Evolutionary conservation across 176 grass and related monocot genomes (phyloP).

Genomic region (Dactylis glomerata): DNA sequence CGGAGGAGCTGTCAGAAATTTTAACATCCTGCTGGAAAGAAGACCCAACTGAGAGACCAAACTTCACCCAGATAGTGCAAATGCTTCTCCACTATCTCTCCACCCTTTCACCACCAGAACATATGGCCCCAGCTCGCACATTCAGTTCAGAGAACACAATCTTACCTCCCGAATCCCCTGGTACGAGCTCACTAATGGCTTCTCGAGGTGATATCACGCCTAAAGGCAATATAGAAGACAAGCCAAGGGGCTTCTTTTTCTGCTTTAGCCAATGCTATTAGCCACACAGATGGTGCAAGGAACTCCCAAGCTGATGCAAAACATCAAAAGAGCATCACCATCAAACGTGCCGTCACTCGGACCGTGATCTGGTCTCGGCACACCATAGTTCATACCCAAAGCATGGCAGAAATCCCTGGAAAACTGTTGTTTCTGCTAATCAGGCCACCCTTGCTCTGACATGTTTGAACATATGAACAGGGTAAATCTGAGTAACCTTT

Average conservation of each 20-base stretch:
- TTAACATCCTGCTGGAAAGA: conserved; percentile 97
- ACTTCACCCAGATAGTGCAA: conserved; percentile 93
- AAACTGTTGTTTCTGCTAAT: conserved; percentile 30
- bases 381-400: conserved; percentile 31
- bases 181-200: conserved; percentile 86
- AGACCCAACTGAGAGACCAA: conserved; percentile 79
- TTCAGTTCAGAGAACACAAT: conserved; percentile 84
- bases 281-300: conserved; percentile 11
- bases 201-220: conserved; percentile 64
- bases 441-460: conserved; percentile 24
- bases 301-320: conserved; percentile 5
- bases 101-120: conserved; percentile 59
- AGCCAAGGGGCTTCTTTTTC: conserved; percentile 77
- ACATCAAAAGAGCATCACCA: conserved; percentile 9
- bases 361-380: background rate
- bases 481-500: conserved; percentile 38
- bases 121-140: conserved; percentile 44
- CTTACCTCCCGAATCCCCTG: conserved; percentile 86
- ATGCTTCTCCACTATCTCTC: conserved; percentile 96
- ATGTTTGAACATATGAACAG: conserved; percentile 31
- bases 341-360: background rate
- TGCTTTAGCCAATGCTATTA: conserved; percentile 98
- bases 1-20: conserved; percentile 60
- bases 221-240: conserved; percentile 53
- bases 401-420: conserved; percentile 30